Evolutionary conservation across 495 filamentous ascomycete species (phyloP), one percentile per base, ranked within the genome.

Genomic region (Penicillium herquei): DNA sequence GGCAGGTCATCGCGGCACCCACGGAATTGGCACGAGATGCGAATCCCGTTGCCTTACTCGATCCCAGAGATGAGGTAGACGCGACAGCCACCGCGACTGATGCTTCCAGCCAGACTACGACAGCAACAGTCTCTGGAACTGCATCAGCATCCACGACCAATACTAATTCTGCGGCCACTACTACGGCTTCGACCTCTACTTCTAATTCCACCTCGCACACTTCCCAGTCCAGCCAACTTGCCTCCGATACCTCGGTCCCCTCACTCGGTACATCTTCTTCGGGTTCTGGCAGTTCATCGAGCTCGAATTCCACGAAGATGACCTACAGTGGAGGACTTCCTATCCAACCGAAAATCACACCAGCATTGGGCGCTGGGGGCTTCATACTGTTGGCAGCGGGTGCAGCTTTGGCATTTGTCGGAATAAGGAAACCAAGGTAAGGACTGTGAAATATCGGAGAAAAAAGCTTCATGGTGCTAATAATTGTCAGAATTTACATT

Each of bases 361-460:
- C 93, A 10, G 91, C 84, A 49, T 79, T 90, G 66, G 87, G 84
- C 9, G 83, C 96, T 53, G 83, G 87, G 31, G 93, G 93, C 7
- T 83, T 87, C 30, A 77, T 96, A 47, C 74, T 97, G 31, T 75
- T 96, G 14, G 63, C 84, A 14, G 81, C 83, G 11, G 93, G 93
- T 10, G 62, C 78, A 11, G 73, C 85, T 18, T 86, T 91, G 57
- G 81, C 85, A 13, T 65, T 96, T 34, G 79, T 96, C 57, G 93
- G 93, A 0, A 90, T 96, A 57, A 91, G 90, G 70, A 88, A 91
- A 59, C 78, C 84, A 82, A 87, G 86, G 84, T 85, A 70, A 39
- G 21, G 21, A 26, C 4, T 1, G 8, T 31, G 17, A 14, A 21
- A 37, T 10, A 40, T 10, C 6, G 12, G 34, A 16, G 7, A 1